A percentile compares a stretch with the other conserved stretches of the same genome.
Evolutionary conservation across 495 filamentous ascomycete genomes (phyloP).

Genomic region (Coniosporium apollinis): DNA sequence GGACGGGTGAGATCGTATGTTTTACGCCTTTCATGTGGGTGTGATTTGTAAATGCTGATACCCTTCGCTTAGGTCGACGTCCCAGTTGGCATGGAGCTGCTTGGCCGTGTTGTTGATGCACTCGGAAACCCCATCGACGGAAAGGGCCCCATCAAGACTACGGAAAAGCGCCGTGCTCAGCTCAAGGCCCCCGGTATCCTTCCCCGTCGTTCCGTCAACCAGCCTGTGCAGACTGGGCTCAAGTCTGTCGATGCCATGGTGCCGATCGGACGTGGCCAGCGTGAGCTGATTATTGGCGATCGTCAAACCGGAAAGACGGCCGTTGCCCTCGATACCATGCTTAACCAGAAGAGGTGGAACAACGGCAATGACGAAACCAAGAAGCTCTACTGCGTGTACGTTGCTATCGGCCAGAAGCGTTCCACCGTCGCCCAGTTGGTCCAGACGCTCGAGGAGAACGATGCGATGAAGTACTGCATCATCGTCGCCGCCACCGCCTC

Average conservation of each 20-base stretch:
- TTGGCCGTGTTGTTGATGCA: slow-evolving; percentile 96
- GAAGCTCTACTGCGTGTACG: slow-evolving; percentile 99
- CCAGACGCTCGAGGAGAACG: slow-evolving; percentile 98
- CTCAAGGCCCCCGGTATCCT: slow-evolving; percentile 98
- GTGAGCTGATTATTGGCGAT: slow-evolving; percentile 99
- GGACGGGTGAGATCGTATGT: slow-evolving; percentile 97
- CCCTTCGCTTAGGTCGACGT: slow-evolving; percentile 73
- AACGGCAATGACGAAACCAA: slow-evolving; percentile 67
- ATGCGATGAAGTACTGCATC: slow-evolving; percentile 97
- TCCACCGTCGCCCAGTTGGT: slow-evolving; percentile 98
- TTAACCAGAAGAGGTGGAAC: slow-evolving; percentile 99
- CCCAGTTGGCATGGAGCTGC: slow-evolving; percentile 78
- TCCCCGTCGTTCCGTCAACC: slow-evolving; percentile 87
- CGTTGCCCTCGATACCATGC: slow-evolving; percentile 93
- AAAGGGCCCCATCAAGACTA: slow-evolving; percentile 89
- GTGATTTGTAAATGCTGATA: slow-evolving; percentile 10
- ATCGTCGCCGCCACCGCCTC: slow-evolving; percentile 94
- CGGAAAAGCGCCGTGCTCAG: slow-evolving; percentile 88
- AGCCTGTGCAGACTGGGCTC: slow-evolving; percentile 97
- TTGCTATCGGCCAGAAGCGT: slow-evolving; percentile 97
- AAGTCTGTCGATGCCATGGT: slow-evolving; percentile 99
- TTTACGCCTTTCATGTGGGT: neutral
- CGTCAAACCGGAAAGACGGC: slow-evolving; percentile 99
- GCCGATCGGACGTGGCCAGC: slow-evolving; percentile 97
- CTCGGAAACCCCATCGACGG: slow-evolving; percentile 98